Evolutionary conservation across 2,329 filamentous ascomycete species (phyloP).

Genomic region (Aureobasidium sp.): DNA sequence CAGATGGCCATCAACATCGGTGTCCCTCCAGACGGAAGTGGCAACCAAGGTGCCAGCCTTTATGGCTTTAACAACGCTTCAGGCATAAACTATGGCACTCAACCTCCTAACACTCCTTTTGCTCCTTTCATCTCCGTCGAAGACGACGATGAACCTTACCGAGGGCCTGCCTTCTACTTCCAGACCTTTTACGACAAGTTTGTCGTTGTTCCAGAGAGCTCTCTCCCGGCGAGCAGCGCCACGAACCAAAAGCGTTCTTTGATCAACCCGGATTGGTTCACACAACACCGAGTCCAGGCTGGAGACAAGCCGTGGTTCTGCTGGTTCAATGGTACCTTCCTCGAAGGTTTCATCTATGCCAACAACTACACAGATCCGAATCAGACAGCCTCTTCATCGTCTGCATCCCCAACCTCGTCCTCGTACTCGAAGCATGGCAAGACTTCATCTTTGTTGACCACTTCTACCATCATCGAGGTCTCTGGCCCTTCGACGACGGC

Average conservation of each 20-base stretch:
- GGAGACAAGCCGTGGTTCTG: constrained; percentile 63
- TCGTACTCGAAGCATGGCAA: neutral
- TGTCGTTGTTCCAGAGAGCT: constrained; percentile 45
- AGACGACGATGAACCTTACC: constrained; percentile 49
- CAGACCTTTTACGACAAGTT: constrained; percentile 57
- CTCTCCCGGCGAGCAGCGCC: constrained; percentile 27
- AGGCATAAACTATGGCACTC: constrained; percentile 53
- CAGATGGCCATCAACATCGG: constrained; percentile 26
- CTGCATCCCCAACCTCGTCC: constrained; percentile 17
- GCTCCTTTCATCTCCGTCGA: constrained; percentile 47
- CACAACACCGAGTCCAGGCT: constrained; percentile 40
- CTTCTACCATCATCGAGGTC: constrained; percentile 17
- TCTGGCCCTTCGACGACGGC: constrained; percentile 19
- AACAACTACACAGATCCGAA: constrained; percentile 11
- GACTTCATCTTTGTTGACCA: neutral
- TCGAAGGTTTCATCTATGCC: constrained; percentile 62
- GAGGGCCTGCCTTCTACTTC: constrained; percentile 60
- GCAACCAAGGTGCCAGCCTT: constrained; percentile 25
- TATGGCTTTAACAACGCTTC: constrained; percentile 25
- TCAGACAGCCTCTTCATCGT: constrained; percentile 16
- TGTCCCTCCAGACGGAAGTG: constrained; percentile 19
- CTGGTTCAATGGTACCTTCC: constrained; percentile 60
- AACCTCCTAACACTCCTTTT: constrained; percentile 43
- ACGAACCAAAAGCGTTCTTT: constrained; percentile 18
- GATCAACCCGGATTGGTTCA: constrained; percentile 22